A percentile compares a stretch with the other conserved stretches of the same genome.
phyloP scores from a whole-genome alignment of 805 yeast genomes.

The Starmerella khaoyaiensis region DNA sequence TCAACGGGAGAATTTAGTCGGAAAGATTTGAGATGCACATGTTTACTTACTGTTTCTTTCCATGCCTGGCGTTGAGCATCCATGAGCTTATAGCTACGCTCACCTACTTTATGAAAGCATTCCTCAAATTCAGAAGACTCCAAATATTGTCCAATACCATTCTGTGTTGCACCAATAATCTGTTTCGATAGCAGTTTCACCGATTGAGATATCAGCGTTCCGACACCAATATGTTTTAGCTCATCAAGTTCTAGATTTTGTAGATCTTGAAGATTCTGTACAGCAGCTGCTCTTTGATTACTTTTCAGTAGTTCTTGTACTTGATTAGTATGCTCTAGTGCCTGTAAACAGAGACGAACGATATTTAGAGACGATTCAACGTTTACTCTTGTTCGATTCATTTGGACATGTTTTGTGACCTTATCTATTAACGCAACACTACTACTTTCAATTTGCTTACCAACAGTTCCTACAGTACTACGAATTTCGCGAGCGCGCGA shows the following conservation, averaged over 20 bases:
- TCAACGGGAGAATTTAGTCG: constrained; percentile 82
- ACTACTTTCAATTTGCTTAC: constrained; percentile 44
- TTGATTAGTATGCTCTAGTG: constrained; percentile 72
- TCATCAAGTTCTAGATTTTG: constrained; percentile 56
- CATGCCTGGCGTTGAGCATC: constrained; percentile 47
- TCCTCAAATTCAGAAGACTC: constrained; percentile 25
- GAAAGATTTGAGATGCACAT: constrained; percentile 38
- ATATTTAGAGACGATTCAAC: constrained; percentile 60
- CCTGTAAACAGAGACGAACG: constrained; percentile 61
- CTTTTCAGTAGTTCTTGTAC: constrained; percentile 68
- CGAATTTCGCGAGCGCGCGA: constrained; percentile 43
- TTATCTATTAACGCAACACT: constrained; percentile 49
- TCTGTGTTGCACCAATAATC: constrained; percentile 59
- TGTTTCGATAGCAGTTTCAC: constrained; percentile 62
- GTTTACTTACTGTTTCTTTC: constrained; percentile 37
- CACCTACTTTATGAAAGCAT: constrained; percentile 41
- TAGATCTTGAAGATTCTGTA: constrained; percentile 67
- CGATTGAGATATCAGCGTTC: constrained; percentile 57
- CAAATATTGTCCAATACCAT: not conserved
- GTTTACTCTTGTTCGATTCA: constrained; percentile 34
- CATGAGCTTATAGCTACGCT: constrained; percentile 41
- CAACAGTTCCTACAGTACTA: constrained; percentile 43
- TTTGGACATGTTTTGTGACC: constrained; percentile 16
- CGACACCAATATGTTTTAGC: constrained; percentile 54
- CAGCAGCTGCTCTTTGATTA: constrained; percentile 70